These are phyloP conservation scores for Cucumis variabilis DNA, from an alignment of 331 rosid species.

Conservation along the genomic window DNA sequence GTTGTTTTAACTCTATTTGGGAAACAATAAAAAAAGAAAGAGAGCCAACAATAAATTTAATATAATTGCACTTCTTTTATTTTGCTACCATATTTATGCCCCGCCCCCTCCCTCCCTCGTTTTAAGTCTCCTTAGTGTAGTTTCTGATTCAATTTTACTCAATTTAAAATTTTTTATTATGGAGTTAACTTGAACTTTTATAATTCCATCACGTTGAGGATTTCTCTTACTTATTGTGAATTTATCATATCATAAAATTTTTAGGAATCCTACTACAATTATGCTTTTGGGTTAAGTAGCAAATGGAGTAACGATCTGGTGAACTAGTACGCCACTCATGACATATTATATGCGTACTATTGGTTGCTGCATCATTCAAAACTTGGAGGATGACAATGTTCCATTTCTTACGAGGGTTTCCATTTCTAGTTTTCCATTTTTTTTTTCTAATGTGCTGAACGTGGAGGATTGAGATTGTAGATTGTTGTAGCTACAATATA, in stretches of 20 bases:
- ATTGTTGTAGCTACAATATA: background rate
- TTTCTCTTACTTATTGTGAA: too few relatives aligned
- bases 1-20: background rate
- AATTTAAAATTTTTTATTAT: too few relatives aligned
- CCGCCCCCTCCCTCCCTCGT: background rate
- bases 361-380: background rate
- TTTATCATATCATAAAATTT: too few relatives aligned
- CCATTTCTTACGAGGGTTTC: background rate
- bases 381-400: background rate
- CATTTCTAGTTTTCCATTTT: background rate
- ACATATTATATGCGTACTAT: background rate
- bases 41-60: background rate
- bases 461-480: background rate
- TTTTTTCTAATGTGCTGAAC: background rate
- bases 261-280: too few relatives aligned
- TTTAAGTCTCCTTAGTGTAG: constrained; percentile 36
- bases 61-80: background rate
- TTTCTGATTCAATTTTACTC: constrained; percentile 23
- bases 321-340: constrained; percentile 68
- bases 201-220: too few relatives aligned
- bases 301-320: constrained; percentile 87
- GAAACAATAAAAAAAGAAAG: background rate
- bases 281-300: constrained; percentile 98
- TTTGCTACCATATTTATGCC: background rate
- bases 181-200: too few relatives aligned